Conservation (phyloP, 1,139 yeast genomes). For the Kazachstania sp. region DNA sequence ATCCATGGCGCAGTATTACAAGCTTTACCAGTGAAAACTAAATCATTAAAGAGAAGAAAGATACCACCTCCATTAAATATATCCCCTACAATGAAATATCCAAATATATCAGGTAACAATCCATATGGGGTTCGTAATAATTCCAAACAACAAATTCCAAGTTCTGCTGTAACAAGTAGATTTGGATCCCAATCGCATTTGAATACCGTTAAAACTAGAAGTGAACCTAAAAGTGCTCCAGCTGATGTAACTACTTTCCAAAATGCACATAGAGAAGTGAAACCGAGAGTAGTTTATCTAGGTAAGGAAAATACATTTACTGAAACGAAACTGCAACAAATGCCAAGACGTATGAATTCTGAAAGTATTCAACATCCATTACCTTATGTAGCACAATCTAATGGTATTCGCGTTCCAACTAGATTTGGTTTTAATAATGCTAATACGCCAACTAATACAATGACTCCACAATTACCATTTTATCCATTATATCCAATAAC, state of each 20-base stretch:
- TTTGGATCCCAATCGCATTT: neutral
- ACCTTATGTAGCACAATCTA: neutral
- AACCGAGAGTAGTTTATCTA: conserved; percentile 1
- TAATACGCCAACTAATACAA: neutral
- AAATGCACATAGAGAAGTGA: conserved; percentile 1
- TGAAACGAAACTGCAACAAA: neutral
- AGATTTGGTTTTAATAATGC: neutral
- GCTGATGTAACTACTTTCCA: conserved; percentile 12
- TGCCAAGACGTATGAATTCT: neutral
- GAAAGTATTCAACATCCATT: neutral
- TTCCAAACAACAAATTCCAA: neutral
- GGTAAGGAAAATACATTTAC: neutral
- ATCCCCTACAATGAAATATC: neutral
- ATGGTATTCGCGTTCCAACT: neutral
- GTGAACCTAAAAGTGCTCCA: conserved; percentile 13
- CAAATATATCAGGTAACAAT: neutral
- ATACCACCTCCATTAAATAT: conserved; percentile 19
- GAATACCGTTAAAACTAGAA: too few species aligned
- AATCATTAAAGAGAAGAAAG: conserved; percentile 14
- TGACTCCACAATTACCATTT: neutral
- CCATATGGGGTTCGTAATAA: neutral
- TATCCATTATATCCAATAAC: neutral
- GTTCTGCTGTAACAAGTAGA: neutral
- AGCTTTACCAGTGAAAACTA: conserved; percentile 1
- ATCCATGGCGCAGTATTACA: neutral